Percentiles rank a stretch among this genome's conserved stretches.
Evolutionary conservation across 2,329 filamentous ascomycete genomes (phyloP).

Genomic region (Metarhizium album): DNA sequence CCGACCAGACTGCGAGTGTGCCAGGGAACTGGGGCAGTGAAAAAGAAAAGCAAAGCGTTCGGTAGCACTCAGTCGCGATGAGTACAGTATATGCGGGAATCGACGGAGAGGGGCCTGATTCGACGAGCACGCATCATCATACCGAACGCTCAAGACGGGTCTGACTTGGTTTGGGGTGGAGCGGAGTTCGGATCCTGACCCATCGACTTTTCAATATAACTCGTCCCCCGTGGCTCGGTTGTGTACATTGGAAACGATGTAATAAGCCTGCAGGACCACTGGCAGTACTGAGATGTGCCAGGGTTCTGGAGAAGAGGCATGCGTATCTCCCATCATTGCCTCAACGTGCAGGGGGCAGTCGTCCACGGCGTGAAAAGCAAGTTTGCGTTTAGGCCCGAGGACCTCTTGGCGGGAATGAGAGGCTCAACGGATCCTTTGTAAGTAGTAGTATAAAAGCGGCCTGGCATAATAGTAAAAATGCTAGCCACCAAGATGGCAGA

Average conservation of each 20-base stretch:
- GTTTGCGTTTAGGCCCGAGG: background rate
- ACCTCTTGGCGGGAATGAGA: background rate
- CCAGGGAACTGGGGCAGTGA: background rate
- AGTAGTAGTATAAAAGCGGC: background rate
- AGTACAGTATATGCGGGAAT: background rate
- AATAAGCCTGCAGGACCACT: background rate
- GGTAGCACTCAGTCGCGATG: background rate
- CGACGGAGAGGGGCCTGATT: constrained; percentile 1
- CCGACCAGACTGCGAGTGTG: background rate
- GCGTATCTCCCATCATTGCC: background rate
- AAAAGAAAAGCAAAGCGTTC: background rate
- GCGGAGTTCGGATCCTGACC: constrained; percentile 6
- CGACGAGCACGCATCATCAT: constrained; percentile 1
- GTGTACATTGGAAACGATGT: background rate
- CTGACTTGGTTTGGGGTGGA: constrained; percentile 3
- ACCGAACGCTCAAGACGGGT: background rate
- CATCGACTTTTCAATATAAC: background rate
- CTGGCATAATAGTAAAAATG: background rate
- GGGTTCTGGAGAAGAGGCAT: background rate
- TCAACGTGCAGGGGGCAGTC: background rate
- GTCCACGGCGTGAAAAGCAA: background rate
- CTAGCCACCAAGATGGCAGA: background rate
- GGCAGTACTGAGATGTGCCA: background rate
- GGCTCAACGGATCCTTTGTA: background rate
- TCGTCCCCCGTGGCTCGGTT: background rate